These are phyloP conservation scores for Lantana camara DNA, from an alignment of 257 asterid genomes.

Conservation along the genomic window DNA sequence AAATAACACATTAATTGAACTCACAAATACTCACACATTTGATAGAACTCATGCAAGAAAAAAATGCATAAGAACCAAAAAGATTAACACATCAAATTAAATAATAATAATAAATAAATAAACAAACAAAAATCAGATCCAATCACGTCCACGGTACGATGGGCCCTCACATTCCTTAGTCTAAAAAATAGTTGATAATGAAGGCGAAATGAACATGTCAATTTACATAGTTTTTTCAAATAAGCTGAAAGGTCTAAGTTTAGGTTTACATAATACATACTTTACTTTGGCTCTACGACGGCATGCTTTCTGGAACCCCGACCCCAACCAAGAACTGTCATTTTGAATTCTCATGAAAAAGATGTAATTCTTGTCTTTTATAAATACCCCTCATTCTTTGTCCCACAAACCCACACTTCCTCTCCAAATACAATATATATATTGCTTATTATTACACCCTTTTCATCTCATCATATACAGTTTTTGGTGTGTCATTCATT, in stretches of 20 bases:
- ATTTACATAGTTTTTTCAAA: not conserved
- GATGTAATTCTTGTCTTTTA: no score
- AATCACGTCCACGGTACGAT: no score
- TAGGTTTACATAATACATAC: not conserved
- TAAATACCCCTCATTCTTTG: slow-evolving; percentile 18
- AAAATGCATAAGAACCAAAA: no score
- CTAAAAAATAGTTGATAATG: not conserved
- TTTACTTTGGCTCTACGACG: slow-evolving; percentile 27
- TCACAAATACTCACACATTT: no score
- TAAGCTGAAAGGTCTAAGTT: no score
- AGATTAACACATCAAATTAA: no score
- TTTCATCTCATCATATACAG: not conserved
- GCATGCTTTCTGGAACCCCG: slow-evolving; percentile 6
- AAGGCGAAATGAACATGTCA: not conserved
- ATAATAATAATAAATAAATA: no score
- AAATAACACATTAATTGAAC: no score
- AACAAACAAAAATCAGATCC: no score
- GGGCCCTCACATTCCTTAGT: no score
- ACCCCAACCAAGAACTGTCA: not conserved
- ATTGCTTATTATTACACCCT: slow-evolving; percentile 2
- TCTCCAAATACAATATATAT: not conserved
- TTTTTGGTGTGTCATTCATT: not conserved
- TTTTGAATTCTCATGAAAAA: no score
- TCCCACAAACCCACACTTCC: slow-evolving; percentile 4
- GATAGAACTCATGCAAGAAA: no score